Evolutionary conservation across 1,284 basidiomycete genomes (phyloP).

Genomic region (Vanrija sp.): DNA sequence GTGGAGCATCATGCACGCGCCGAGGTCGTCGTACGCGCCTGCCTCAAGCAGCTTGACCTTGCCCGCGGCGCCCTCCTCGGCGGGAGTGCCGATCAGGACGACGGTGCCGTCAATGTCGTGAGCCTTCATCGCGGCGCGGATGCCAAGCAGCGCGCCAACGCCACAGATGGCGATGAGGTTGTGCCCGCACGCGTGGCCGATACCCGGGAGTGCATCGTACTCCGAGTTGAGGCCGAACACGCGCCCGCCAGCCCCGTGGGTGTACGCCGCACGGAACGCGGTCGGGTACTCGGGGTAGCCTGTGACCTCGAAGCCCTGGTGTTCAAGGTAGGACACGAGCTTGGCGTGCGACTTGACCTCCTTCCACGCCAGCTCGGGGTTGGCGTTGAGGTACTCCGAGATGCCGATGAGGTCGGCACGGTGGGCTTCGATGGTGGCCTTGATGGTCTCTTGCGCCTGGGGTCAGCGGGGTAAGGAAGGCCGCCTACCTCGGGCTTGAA

Average conservation of each 20-base stretch:
- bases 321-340: constrained; percentile 29
- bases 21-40: constrained; percentile 56
- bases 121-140: constrained; percentile 63
- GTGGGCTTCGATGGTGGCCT: constrained; percentile 4
- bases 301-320: constrained; percentile 33
- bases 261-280: constrained; percentile 65
- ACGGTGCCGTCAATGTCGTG: constrained; percentile 67
- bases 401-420: constrained; percentile 35
- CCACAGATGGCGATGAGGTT: constrained; percentile 80
- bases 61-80: constrained; percentile 74
- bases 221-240: constrained; percentile 71
- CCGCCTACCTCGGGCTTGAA: too few species aligned
- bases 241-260: constrained; percentile 57
- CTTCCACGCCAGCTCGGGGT: constrained; percentile 41
- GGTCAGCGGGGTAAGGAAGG: background rate
- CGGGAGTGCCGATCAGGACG: constrained; percentile 78
- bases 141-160: constrained; percentile 67
- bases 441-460: constrained; percentile 16
- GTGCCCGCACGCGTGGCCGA: constrained; percentile 78
- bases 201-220: constrained; percentile 45
- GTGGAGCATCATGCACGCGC: constrained; percentile 23
- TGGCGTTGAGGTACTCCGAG: constrained; percentile 38
- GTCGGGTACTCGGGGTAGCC: constrained; percentile 47
- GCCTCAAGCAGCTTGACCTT: constrained; percentile 69
- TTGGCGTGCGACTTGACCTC: constrained; percentile 29